Evolutionary conservation across 2,329 filamentous ascomycete species (phyloP).

Genomic region (Colletotrichum magnum): DNA sequence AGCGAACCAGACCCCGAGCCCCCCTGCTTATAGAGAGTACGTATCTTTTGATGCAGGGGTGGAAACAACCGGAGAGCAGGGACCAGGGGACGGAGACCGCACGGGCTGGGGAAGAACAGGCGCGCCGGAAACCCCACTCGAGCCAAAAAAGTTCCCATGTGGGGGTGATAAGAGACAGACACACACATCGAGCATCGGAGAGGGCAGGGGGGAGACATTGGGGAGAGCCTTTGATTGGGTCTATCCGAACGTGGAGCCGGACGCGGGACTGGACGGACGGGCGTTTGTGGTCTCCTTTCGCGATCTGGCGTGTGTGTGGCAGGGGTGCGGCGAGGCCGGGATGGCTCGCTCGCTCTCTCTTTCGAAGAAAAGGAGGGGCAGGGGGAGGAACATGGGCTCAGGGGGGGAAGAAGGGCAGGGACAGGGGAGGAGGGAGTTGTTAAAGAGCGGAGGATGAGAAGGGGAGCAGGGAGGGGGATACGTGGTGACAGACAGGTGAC

Average conservation of each 20-base stretch:
- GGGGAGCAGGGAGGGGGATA: not conserved
- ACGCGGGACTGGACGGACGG: constrained; percentile 34
- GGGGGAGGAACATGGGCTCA: too few species aligned
- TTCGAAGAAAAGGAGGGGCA: not conserved
- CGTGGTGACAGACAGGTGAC: not conserved
- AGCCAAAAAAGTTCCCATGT: constrained; percentile 40
- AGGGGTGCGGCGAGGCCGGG: not conserved
- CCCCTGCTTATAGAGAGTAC: too few species aligned
- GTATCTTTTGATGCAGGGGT: not conserved
- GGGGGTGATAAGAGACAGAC: constrained; percentile 35
- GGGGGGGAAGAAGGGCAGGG: not conserved
- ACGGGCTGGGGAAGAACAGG: constrained; percentile 30
- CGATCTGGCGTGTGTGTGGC: constrained; percentile 33
- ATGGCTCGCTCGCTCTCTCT: not conserved
- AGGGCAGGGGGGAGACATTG: not conserved
- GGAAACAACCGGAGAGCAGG: not conserved
- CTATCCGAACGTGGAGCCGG: not conserved
- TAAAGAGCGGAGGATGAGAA: constrained; percentile 1
- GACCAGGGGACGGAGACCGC: constrained; percentile 18
- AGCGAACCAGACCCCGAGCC: not conserved
- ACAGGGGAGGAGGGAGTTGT: not conserved
- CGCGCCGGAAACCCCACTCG: constrained; percentile 18
- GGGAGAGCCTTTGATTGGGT: constrained; percentile 4
- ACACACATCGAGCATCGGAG: not conserved
- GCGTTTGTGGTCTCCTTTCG: constrained; percentile 32